Percentiles rank a stretch among this genome's conserved stretches.
These are phyloP conservation scores for Sporisorium iseilematis-ciliati DNA, from an alignment of 1,284 basidiomycete genomes.

Conservation along the genomic window DNA sequence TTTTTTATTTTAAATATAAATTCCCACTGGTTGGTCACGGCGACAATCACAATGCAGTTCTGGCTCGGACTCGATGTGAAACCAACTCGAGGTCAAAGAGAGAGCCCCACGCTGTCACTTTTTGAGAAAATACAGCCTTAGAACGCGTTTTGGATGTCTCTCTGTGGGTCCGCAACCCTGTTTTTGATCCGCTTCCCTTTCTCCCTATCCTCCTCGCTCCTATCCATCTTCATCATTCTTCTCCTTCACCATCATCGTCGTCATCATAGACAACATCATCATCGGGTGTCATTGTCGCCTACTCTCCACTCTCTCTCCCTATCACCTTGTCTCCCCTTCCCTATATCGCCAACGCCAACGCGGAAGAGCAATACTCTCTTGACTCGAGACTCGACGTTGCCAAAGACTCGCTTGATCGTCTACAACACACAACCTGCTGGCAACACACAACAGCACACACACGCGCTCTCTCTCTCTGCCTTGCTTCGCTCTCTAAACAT, in stretches of 20 bases:
- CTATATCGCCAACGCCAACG: not conserved
- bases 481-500: not conserved
- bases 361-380: not conserved
- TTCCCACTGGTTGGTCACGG: not conserved
- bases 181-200: not conserved
- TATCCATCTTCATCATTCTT: constrained; percentile 1
- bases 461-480: too few relatives aligned
- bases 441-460: too few relatives aligned
- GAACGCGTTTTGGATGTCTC: constrained; percentile 1
- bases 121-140: not conserved
- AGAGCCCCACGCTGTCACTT: constrained; percentile 13
- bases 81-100: not conserved
- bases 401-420: too few relatives aligned
- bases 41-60: not conserved
- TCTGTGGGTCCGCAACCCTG: constrained; percentile 17
- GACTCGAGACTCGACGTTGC: not conserved
- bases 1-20: too few relatives aligned
- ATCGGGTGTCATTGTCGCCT: not conserved
- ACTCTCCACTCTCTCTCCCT: not conserved
- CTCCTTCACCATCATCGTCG: not conserved
- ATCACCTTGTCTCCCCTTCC: not conserved
- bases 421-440: too few relatives aligned
- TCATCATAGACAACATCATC: not conserved
- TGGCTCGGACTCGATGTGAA: constrained; percentile 2
- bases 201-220: not conserved